phyloP scores from a whole-genome alignment of 192 early-diverging fungal species.

The Podila epicladia region DNA sequence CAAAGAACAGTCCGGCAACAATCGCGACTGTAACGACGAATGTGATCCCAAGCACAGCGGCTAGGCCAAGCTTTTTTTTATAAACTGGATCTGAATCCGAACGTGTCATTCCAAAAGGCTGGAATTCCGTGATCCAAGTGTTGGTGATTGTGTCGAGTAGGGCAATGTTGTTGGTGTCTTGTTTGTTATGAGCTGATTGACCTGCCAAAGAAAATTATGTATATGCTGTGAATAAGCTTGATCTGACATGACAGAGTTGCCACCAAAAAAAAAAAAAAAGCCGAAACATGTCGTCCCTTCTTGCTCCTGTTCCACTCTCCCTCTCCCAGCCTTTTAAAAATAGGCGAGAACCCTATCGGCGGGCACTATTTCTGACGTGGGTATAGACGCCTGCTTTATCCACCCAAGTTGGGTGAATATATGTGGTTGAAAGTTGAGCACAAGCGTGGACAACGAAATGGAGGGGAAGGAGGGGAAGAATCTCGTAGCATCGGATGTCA shows the following conservation, averaged over 20 bases:
- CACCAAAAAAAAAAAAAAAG: too few species aligned
- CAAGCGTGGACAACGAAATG: too few species aligned
- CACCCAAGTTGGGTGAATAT: too few species aligned
- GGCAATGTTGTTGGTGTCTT: slow-evolving; percentile 11
- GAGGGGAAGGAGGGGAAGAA: too few species aligned
- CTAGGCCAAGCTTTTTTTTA: slow-evolving; percentile 5
- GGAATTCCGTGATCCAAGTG: slow-evolving; percentile 26
- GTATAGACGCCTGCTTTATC: too few species aligned
- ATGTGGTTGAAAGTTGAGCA: too few species aligned
- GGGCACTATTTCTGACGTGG: too few species aligned
- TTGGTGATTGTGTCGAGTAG: slow-evolving; percentile 30
- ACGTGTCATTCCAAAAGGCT: slow-evolving; percentile 7
- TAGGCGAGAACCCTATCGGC: too few species aligned
- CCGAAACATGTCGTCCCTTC: too few species aligned
- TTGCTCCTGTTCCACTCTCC: too few species aligned
- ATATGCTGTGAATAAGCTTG: background rate
- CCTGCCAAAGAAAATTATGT: slow-evolving; percentile 2
- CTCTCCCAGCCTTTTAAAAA: background rate
- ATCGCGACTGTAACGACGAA: slow-evolving; percentile 24
- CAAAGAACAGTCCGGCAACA: slow-evolving; percentile 27
- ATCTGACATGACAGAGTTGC: too few species aligned
- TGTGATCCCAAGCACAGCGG: slow-evolving; percentile 37
- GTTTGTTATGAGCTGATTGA: background rate
- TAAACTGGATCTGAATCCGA: background rate
- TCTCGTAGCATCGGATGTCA: too few species aligned